phyloP scores from a whole-genome alignment of 2,329 filamentous ascomycete genomes.

The Trichophaea hybrida region DNA sequence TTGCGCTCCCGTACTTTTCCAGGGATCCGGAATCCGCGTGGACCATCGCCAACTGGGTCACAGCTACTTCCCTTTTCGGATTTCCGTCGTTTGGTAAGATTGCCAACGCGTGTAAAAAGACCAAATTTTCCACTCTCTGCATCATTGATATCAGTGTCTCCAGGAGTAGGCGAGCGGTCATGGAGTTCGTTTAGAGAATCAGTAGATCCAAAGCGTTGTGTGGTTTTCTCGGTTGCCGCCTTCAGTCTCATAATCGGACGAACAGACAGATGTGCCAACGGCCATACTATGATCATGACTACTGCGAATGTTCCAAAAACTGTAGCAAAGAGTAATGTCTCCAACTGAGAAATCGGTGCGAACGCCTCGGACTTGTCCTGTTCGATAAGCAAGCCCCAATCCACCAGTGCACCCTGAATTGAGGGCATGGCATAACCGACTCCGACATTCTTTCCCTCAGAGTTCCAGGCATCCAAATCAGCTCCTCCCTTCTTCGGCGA shows the following conservation, averaged over 20 bases:
- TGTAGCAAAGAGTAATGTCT: conserved; percentile 66
- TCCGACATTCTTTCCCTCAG: conserved; percentile 53
- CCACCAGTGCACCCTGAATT: conserved; percentile 44
- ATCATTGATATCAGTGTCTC: conserved; percentile 11
- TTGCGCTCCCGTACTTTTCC: conserved; percentile 62
- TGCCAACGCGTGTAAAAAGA: background rate
- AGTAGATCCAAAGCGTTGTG: conserved; percentile 7
- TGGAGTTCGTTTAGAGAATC: background rate
- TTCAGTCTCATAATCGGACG: conserved; percentile 64
- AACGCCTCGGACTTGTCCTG: conserved; percentile 61
- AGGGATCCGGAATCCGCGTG: conserved; percentile 66
- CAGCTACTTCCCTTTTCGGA: background rate
- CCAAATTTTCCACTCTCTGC: conserved; percentile 20
- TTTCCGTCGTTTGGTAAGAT: background rate
- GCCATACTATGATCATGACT: conserved; percentile 56
- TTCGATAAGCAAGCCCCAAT: conserved; percentile 75
- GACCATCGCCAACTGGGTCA: background rate
- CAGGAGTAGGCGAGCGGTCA: too few species aligned
- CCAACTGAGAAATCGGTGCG: conserved; percentile 57
- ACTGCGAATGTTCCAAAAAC: conserved; percentile 70
- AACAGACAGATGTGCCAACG: conserved; percentile 69
- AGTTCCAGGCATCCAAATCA: conserved; percentile 45
- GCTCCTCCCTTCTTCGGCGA: conserved; percentile 9
- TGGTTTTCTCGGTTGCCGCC: conserved; percentile 52
- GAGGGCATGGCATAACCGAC: conserved; percentile 65